These are phyloP conservation scores for Pleurotus cornucopiae DNA, from an alignment of 768 basidiomycete species.

Conservation along the genomic window DNA sequence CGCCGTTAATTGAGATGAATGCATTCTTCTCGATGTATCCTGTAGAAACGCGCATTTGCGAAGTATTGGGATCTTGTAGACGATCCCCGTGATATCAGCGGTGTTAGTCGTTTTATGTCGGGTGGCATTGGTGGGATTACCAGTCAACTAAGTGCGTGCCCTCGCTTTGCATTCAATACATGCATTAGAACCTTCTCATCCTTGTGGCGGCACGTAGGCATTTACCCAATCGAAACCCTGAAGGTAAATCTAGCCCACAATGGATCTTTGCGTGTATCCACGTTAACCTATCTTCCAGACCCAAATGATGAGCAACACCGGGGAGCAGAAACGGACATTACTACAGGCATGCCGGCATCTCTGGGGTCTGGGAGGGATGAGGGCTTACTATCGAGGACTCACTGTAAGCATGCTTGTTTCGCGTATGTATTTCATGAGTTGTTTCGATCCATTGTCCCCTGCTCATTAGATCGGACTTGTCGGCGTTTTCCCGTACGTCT, in stretches of 20 bases:
- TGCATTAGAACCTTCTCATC: constrained; percentile 15
- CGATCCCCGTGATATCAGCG: constrained; percentile 85
- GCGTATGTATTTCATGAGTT: background rate
- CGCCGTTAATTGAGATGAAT: too few species aligned
- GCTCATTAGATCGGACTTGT: constrained; percentile 77
- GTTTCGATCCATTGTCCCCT: constrained; percentile 8
- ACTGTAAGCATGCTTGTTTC: constrained; percentile 52
- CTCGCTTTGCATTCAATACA: constrained; percentile 7
- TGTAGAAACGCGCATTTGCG: constrained; percentile 91
- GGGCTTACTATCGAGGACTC: constrained; percentile 89
- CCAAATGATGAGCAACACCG: constrained; percentile 93
- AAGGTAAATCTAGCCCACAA: constrained; percentile 49
- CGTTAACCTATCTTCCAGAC: constrained; percentile 42
- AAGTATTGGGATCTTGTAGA: constrained; percentile 88
- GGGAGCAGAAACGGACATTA: constrained; percentile 52
- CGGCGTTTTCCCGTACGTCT: constrained; percentile 88
- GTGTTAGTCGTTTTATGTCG: constrained; percentile 87
- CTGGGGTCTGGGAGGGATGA: constrained; percentile 74
- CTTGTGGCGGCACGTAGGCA: constrained; percentile 46
- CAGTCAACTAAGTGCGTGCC: constrained; percentile 78
- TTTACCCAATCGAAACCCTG: constrained; percentile 95
- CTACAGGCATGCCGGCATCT: constrained; percentile 62
- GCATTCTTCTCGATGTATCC: background rate
- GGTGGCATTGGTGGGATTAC: constrained; percentile 95
- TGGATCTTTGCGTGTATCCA: constrained; percentile 6